phyloP scores from a whole-genome alignment of 768 basidiomycete species.

The Tephrocybe sp. region DNA sequence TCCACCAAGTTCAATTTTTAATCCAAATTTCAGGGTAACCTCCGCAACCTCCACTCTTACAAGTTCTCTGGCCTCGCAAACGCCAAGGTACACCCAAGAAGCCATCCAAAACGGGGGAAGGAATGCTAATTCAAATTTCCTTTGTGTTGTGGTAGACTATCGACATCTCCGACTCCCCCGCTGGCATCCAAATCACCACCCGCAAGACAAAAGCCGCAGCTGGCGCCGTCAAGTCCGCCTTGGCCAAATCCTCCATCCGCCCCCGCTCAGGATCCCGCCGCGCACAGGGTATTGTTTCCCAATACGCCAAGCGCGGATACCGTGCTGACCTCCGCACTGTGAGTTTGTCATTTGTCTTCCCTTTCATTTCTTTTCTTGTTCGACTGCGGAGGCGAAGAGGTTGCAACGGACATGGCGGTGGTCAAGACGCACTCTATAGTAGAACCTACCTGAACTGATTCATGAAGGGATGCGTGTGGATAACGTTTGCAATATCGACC shows the following conservation, averaged over 20 bases:
- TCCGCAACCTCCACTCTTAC: constrained; percentile 84
- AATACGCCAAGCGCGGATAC: constrained; percentile 62
- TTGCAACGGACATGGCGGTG: too few relatives aligned
- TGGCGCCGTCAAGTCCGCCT: constrained; percentile 44
- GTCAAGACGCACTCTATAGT: constrained; percentile 69
- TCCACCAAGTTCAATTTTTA: too few relatives aligned
- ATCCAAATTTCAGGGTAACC: constrained; percentile 83
- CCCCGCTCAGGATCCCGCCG: constrained; percentile 71
- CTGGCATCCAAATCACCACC: constrained; percentile 58
- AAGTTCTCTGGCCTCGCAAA: constrained; percentile 92
- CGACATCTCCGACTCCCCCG: constrained; percentile 52
- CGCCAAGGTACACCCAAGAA: constrained; percentile 52
- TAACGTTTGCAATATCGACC: constrained; percentile 80
- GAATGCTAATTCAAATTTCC: too few relatives aligned
- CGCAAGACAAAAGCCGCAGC: constrained; percentile 63
- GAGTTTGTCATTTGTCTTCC: constrained; percentile 32
- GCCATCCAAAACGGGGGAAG: background rate
- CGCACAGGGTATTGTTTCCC: constrained; percentile 60
- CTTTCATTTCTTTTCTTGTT: constrained; percentile 8
- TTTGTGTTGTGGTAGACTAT: constrained; percentile 50
- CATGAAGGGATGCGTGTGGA: constrained; percentile 90
- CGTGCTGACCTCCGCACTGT: constrained; percentile 77
- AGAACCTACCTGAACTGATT: constrained; percentile 80
- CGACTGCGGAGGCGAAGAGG: background rate
- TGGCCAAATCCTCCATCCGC: constrained; percentile 53